Evolutionary conservation across 176 grass and related monocot genomes (phyloP), one percentile per base, ranked within the genome.

Genomic region (Rhipidocladum racemiflorum): DNA sequence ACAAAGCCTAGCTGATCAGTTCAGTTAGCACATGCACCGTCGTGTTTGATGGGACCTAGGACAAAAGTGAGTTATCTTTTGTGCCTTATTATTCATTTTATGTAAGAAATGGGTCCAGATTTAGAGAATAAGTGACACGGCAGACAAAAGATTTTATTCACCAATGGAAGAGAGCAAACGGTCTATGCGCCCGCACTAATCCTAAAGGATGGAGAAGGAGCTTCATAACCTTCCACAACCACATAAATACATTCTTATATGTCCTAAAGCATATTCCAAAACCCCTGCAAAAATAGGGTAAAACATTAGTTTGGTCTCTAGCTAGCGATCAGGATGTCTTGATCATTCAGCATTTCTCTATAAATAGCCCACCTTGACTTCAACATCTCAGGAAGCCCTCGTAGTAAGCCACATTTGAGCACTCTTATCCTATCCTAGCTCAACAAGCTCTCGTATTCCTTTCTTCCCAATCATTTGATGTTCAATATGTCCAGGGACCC

Each of bases 401-500:
- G 57, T 45, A 77, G 7, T 63, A 65, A 85, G 67, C 45, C 64
- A 59, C 72, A 89, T 85, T 89, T 29, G 71, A 89, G 71, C 53
- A 51, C 76, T 85, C 70, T 18, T 48, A 29, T 74, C 81, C 69
- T 53, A 46, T 59, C 87, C 18, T n/a, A 63, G 17, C 76, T 70
- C 44, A 48, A 3, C 65, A 57, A 82, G 65, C 54, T 68, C 34
- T 85, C 23, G 9, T 16, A 18, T 23, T 53, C 10, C 29, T 39
- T 82, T 62, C 14, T 9, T 18, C 8, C 27, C 70, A 65, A 64
- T 29, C 77, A 77, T 29, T 40, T 62, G 0, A 71, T 81, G 55
- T 53, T 82, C 49, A 92, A 62, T 71, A 94, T 94, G 94, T 92
- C 91, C 21, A 94, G 90, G 88, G 95, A 97, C 88, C 92, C 95